A percentile compares a stretch with the other conserved stretches of the same genome.
Evolutionary conservation across 2,329 filamentous ascomycete genomes (phyloP).

Genomic region (Fusarium ramigenum): DNA sequence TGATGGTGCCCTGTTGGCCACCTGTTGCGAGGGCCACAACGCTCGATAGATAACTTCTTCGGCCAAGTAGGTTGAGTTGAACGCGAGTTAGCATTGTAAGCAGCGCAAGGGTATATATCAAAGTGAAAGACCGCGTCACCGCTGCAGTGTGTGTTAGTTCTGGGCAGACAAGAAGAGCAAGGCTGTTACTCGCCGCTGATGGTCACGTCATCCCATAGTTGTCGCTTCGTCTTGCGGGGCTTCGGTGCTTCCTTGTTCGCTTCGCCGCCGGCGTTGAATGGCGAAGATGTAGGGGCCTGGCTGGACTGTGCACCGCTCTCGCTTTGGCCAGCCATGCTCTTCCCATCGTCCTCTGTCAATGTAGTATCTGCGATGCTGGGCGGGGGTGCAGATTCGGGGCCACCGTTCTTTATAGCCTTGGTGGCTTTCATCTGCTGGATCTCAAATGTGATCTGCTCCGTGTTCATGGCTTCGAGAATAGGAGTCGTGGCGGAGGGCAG

Average conservation of each 20-base stretch:
- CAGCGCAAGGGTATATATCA: constrained; percentile 90
- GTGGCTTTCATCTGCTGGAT: constrained; percentile 91
- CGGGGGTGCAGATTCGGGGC: constrained; percentile 62
- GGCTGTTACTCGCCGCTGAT: constrained; percentile 78
- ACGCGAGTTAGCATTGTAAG: constrained; percentile 92
- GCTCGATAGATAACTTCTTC: constrained; percentile 93
- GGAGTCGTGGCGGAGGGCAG: constrained; percentile 91
- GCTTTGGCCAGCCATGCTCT: constrained; percentile 77
- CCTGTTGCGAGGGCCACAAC: constrained; percentile 91
- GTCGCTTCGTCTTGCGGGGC: constrained; percentile 80
- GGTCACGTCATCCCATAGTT: constrained; percentile 97
- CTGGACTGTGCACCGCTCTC: constrained; percentile 86
- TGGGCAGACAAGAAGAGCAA: background rate
- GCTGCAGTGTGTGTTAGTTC: constrained; percentile 60
- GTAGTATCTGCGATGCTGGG: constrained; percentile 74
- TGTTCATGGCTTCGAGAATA: constrained; percentile 86
- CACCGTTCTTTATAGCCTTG: constrained; percentile 67
- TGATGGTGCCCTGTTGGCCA: constrained; percentile 78
- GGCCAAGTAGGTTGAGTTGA: constrained; percentile 95
- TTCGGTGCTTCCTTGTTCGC: constrained; percentile 56
- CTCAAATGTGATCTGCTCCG: constrained; percentile 91
- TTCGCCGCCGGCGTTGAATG: constrained; percentile 53
- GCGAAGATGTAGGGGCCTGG: constrained; percentile 70
- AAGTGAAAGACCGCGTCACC: constrained; percentile 87
- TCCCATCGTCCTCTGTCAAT: constrained; percentile 82